Conservation (phyloP, 2,329 filamentous ascomycete species). For the Gaeumannomyces tritici region DNA sequence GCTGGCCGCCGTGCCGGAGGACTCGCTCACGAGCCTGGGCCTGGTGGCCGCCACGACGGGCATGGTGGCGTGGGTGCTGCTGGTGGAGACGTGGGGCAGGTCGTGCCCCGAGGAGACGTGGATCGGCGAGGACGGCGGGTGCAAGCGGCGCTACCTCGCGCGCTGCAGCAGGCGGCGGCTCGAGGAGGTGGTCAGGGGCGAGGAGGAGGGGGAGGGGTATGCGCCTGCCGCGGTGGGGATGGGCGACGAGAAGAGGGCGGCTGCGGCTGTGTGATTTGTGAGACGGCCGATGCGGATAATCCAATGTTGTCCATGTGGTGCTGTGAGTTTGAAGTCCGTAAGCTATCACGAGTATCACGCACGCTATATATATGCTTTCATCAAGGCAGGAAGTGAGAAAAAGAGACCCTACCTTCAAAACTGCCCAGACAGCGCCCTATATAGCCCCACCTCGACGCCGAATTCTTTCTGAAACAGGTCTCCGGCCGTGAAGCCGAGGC, state of each 20-base stretch:
- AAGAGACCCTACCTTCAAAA: too few relatives aligned
- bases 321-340: too few relatives aligned
- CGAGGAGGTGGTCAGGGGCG: constrained; percentile 16
- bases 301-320: too few relatives aligned
- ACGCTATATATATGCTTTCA: too few relatives aligned
- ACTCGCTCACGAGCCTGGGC: constrained; percentile 31
- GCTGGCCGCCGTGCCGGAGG: constrained; percentile 35
- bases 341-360: too few relatives aligned
- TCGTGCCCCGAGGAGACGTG: constrained; percentile 34
- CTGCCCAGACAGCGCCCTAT: too few relatives aligned
- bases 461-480: background rate
- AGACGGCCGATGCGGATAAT: too few relatives aligned
- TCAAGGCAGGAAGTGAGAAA: too few relatives aligned
- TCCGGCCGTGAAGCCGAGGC: background rate
- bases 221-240: too few relatives aligned
- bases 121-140: constrained; percentile 25
- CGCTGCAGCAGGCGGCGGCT: constrained; percentile 28
- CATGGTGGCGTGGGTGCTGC: constrained; percentile 33
- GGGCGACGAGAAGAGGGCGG: too few relatives aligned
- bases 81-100: constrained; percentile 39
- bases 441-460: background rate
- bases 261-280: too few relatives aligned
- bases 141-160: constrained; percentile 26
- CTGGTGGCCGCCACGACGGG: constrained; percentile 35
- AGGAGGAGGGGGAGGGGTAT: background rate